Evolutionary conservation across 2,329 filamentous ascomycete species (phyloP).

Genomic region (Claviceps purpurea): DNA sequence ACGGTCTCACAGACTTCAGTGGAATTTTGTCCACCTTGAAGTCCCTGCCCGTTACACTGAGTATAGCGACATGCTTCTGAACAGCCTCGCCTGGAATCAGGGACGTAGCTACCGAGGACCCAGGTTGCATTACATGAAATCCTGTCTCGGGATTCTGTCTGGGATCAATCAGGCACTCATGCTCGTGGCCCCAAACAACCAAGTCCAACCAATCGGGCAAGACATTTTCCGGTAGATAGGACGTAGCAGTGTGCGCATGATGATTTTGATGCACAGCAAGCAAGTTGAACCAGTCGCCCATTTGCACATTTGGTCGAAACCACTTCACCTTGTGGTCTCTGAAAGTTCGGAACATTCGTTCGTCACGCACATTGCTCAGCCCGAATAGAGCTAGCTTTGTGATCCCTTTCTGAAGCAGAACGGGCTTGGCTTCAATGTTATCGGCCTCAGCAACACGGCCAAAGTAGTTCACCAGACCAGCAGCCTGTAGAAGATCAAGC

Average conservation of each 20-base stretch:
- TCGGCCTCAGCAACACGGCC: constrained; percentile 84
- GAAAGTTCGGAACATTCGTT: constrained; percentile 88
- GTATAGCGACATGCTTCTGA: constrained; percentile 76
- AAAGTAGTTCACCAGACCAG: constrained; percentile 90
- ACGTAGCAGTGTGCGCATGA: constrained; percentile 77
- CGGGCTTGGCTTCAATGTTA: constrained; percentile 83
- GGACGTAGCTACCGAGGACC: constrained; percentile 90
- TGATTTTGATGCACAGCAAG: constrained; percentile 96
- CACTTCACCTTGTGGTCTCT: constrained; percentile 88
- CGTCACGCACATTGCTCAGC: constrained; percentile 89
- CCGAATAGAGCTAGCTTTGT: constrained; percentile 92
- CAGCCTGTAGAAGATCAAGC: constrained; percentile 79
- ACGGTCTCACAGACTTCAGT: constrained; percentile 79
- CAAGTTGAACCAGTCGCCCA: constrained; percentile 87
- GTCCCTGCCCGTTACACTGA: constrained; percentile 70
- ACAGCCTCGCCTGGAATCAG: constrained; percentile 81
- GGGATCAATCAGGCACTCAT: constrained; percentile 87
- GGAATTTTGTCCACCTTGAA: constrained; percentile 71
- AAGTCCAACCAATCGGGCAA: constrained; percentile 84
- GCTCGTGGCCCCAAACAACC: constrained; percentile 93
- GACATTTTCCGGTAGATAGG: constrained; percentile 90
- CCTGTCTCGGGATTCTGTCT: constrained; percentile 70
- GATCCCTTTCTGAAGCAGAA: constrained; percentile 81
- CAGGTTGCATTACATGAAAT: constrained; percentile 94
- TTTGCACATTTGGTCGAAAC: constrained; percentile 69